Percentiles rank a stretch among this genome's conserved stretches.
phyloP scores from a whole-genome alignment of 495 filamentous ascomycete genomes.

The Aspergillus cristatus region DNA sequence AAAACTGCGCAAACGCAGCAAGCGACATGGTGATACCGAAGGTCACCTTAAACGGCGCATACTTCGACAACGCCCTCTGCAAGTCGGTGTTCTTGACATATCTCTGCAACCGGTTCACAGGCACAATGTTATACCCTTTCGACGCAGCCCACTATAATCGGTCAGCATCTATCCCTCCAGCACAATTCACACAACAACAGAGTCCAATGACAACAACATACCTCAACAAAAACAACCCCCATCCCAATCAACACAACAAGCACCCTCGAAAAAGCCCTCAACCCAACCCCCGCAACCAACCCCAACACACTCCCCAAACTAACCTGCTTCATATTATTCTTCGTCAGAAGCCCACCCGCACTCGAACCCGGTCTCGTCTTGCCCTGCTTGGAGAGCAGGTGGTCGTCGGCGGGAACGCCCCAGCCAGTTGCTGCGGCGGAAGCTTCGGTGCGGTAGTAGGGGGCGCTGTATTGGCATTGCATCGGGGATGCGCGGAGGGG shows the following conservation, averaged over 20 bases:
- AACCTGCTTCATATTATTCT: conserved; percentile 54
- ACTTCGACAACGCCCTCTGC: conserved; percentile 49
- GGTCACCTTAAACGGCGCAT: conserved; percentile 68
- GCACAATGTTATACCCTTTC: conserved; percentile 65
- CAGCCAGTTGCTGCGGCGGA: conserved; percentile 17
- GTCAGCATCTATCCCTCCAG: conserved; percentile 1
- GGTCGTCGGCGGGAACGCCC: conserved; percentile 16
- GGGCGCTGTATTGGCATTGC: conserved; percentile 30
- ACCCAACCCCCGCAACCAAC: conserved; percentile 57
- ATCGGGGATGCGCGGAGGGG: conserved; percentile 32
- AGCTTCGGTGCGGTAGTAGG: conserved; percentile 12
- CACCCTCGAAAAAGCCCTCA: conserved; percentile 66
- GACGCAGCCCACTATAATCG: conserved; percentile 53
- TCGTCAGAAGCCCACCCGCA: conserved; percentile 20
- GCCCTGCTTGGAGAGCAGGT: conserved; percentile 20
- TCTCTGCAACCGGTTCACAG: conserved; percentile 48
- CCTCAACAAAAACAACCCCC: conserved; percentile 60
- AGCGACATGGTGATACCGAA: conserved; percentile 71
- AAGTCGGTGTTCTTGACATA: conserved; percentile 51
- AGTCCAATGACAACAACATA: conserved; percentile 21
- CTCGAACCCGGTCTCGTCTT: conserved; percentile 7
- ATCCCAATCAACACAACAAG: conserved; percentile 66
- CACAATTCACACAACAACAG: conserved; percentile 2
- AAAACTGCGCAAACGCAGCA: conserved; percentile 58
- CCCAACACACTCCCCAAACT: conserved; percentile 62